Evolutionary conservation across 495 filamentous ascomycete species (phyloP).

Genomic region (Articulospora tetracladia): DNA sequence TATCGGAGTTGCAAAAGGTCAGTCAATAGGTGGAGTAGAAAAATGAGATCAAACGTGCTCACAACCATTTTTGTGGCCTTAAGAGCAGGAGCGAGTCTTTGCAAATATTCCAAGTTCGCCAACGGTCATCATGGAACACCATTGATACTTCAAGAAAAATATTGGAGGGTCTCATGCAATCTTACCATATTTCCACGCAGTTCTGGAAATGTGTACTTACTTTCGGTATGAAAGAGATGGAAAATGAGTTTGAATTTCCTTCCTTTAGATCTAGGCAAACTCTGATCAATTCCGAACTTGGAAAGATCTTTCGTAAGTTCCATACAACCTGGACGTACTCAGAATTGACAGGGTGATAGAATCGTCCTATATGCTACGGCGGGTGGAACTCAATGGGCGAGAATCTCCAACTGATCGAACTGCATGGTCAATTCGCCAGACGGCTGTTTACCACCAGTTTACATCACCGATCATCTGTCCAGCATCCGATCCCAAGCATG

Average conservation of each 20-base stretch:
- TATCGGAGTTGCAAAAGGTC: neutral
- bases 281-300: neutral
- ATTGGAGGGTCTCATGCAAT: slow-evolving; percentile 10
- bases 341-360: neutral
- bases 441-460: slow-evolving; percentile 14
- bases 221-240: slow-evolving; percentile 9
- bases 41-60: too few relatives aligned
- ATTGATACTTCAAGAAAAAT: slow-evolving; percentile 9
- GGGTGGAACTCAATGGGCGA: slow-evolving; percentile 9
- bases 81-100: neutral
- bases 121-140: slow-evolving; percentile 11
- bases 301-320: neutral
- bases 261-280: neutral
- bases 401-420: neutral
- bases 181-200: slow-evolving; percentile 1
- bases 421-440: slow-evolving; percentile 19
- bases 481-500: neutral
- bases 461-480: neutral
- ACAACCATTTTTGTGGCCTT: neutral
- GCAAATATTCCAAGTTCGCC: slow-evolving; percentile 11
- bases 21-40: too few relatives aligned
- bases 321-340: neutral
- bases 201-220: slow-evolving; percentile 16
- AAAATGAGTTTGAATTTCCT: slow-evolving; percentile 19
- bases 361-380: slow-evolving; percentile 10